Base-by-base conservation (phyloP, 176 grass and related monocot genomes). In the Raddia guianensis region DNA sequence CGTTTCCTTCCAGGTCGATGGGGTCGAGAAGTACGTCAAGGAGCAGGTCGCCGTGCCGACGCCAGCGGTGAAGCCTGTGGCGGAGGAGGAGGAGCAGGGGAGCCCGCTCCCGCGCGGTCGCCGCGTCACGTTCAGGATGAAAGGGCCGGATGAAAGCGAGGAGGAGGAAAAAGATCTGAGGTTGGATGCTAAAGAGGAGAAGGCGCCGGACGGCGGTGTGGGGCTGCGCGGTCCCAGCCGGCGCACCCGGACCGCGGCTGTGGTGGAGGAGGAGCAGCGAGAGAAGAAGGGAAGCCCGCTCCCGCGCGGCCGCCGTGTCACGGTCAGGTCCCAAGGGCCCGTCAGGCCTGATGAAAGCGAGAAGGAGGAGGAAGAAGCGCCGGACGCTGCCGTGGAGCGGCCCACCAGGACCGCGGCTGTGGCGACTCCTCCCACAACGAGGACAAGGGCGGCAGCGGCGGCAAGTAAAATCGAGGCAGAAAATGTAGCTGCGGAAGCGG, bases 21-120 rank as follows among this genome's bases (percentile, higher is more conserved):
- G 72, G 15, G 80, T 76, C n/a, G 76, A 70, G n/a, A 69, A 78
- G n/a, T 85, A 63, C 42, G 44, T 55, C 14, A 37, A 64, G 64
- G 12, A 60, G 16, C n/a, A 34, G 0, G 11, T 52, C 48, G 71
- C n/a, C 63, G 63, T 79, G 18, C 40, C 63, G 19, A 21, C 33
- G 43, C 59, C 56, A 3, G 51, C n/a, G 1, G 86, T 72, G 55
- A 73, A 81, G 37, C 18, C 63, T 19, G 48, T n/a, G 2, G 62
- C 54, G 18, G 80, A 80, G 47, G 37, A 27, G 37, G 46, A 50
- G 52, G 54, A 74, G 19, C 53, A 74, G 49, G 63, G 51, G 21
- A 85, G 68, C 40, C 82, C 37, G 37, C 77, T 63, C n/a, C 77
- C 82, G 0, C 63, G 54, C 44, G 67, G 65, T 5, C 60, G 72